These are phyloP conservation scores for Acrocalymma vagum DNA, from an alignment of 2,329 filamentous ascomycete species.

Conservation along the genomic window DNA sequence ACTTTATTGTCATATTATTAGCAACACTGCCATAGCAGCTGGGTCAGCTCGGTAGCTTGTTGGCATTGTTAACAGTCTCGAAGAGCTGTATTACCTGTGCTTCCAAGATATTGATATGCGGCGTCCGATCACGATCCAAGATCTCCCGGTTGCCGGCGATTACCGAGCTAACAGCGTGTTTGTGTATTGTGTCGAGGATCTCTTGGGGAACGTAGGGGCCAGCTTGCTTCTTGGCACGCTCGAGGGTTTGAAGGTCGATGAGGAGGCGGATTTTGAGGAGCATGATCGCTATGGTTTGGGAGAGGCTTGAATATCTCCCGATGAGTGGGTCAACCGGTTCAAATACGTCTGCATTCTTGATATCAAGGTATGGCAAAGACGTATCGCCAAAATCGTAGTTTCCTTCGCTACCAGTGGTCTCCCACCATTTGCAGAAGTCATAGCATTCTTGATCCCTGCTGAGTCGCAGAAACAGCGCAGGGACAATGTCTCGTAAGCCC, in stretches of 20 bases:
- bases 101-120: no score
- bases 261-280: constrained; percentile 49
- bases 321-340: constrained; percentile 41
- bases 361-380: constrained; percentile 46
- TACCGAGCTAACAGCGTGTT: constrained; percentile 25
- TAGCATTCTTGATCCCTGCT: constrained; percentile 60
- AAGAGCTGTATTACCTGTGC: no score
- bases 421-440: constrained; percentile 60
- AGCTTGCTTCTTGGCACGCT: constrained; percentile 12
- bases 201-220: constrained; percentile 36
- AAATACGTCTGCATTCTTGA: constrained; percentile 53
- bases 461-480: constrained; percentile 55
- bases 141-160: no score
- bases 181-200: constrained; percentile 33
- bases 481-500: constrained; percentile 52
- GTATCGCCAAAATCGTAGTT: constrained; percentile 50
- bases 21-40: no score
- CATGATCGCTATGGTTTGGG: constrained; percentile 27
- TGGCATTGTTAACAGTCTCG: no score
- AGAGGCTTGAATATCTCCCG: constrained; percentile 4
- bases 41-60: no score
- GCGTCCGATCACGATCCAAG: no score
- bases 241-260: constrained; percentile 40
- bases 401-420: constrained; percentile 30
- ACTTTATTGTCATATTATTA: no score